Evolutionary conservation across 1,284 basidiomycete genomes (phyloP), one percentile per base, ranked within the genome.

Genomic region (Neolentinus lepideus): DNA sequence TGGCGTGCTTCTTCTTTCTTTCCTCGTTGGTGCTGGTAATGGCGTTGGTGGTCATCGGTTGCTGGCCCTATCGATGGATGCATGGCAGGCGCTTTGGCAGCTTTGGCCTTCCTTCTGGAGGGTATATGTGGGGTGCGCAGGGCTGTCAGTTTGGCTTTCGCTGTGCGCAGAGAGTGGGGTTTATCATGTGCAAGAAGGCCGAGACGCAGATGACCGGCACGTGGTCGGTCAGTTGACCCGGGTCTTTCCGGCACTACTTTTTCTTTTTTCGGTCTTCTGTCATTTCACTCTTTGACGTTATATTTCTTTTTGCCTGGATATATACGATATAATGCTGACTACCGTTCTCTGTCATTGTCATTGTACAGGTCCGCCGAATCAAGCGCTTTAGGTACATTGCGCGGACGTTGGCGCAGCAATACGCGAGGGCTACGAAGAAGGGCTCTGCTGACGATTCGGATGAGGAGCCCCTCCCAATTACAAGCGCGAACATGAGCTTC

Each of bases 341-440:
- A 35, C 9, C 16, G 33, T 35, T 21, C 19, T 43, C 38, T 26
- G 19, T 52, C 27, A 6, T 19, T 51, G 19, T 53, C 56, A 45
- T 31, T 53, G 54, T 51, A n/a, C 57, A 71, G 69, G 69, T 72
- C 27, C 69, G 71, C 56, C 66, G 71, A 16, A 70, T 73, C 54
- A 72, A 71, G 65, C 63, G 65, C 22, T 50, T 26, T 16, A 43
- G 38, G 38, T 43, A 43, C 19, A 43, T 35, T 33, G 51, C 51
- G 51, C 51, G 26, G 25, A 52, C 19, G 51, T 26, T 25, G 31
- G 31, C 51, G 3, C 25, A 21, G 51, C 51, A 35, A 11, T 31
- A 29, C 16, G 38, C 38, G 3, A 6, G 19, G 38, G 38, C 38
- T 6, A 43, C 38, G 38, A 16, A 21, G 16, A 43, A 43, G 51